phyloP scores from a whole-genome alignment of 192 early-diverging fungal genomes.

The Backusella morwellensis region DNA sequence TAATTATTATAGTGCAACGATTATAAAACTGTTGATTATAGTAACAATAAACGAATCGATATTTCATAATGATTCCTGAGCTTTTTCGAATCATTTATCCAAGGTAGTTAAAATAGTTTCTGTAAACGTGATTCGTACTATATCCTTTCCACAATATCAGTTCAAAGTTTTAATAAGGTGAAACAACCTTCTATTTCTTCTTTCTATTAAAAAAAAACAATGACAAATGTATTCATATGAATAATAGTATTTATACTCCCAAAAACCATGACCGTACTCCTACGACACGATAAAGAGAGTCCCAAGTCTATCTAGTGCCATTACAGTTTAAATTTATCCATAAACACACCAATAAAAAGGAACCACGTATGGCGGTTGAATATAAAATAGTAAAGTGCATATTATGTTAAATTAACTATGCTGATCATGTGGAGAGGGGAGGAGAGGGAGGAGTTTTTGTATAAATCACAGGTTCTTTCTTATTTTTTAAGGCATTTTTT shows the following conservation, averaged over 20 bases:
- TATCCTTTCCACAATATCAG: background rate
- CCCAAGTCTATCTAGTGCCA: background rate
- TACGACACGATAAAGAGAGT: background rate
- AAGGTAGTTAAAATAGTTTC: background rate
- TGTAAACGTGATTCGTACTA: too few relatives aligned
- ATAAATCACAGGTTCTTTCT: background rate
- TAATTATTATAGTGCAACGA: background rate
- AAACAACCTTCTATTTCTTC: too few relatives aligned
- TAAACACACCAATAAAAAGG: background rate
- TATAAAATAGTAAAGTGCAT: background rate
- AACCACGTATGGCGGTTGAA: background rate
- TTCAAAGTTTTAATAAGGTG: background rate
- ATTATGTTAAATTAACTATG: background rate
- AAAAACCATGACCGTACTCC: background rate
- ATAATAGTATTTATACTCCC: background rate
- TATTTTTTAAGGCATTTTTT: background rate
- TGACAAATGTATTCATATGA: background rate
- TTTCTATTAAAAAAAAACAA: too few relatives aligned
- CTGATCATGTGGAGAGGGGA: background rate
- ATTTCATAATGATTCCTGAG: background rate
- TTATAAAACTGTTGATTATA: background rate
- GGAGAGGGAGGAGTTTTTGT: background rate
- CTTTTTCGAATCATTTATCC: background rate
- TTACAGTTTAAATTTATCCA: background rate
- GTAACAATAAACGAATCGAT: background rate